Evolutionary conservation across 2,329 filamentous ascomycete genomes (phyloP), one percentile per base, ranked within the genome.

Genomic region (Xylaria arbuscula): DNA sequence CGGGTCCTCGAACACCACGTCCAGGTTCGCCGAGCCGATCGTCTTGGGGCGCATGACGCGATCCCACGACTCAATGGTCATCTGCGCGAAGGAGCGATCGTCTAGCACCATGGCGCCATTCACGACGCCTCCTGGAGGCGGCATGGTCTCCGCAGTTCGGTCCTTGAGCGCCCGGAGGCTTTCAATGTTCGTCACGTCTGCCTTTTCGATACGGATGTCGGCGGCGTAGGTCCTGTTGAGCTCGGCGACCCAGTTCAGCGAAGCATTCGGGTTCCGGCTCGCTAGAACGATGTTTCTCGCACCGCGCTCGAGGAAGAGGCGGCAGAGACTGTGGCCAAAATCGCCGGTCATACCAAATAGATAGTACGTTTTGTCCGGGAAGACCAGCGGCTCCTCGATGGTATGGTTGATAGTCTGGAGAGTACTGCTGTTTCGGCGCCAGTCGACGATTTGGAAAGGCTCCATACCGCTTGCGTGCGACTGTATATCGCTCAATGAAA

Each of bases 101-200:
- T 83, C 80, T 2, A 83, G 78, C 2, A 84, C 79, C 82, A 84
- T 84, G 61, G 82, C 81, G 7, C 81, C 82, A 69, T 84, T 83
- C 67, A 82, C 76, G 6, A 84, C 70, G 17, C 82, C 82, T 2
- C 74, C 82, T 0, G 82, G 76, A 0, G 75, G 75, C 0, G 80
- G 79, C 70, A 78, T 72, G 0, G 65, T 67, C 7, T 56, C 6
- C 0, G 67, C 55, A 0, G 80, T 60, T 1, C 64, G 70, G 0
- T 42, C 5, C 50, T 74, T 78, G 34, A 83, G 75, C 0, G 63
- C 64, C 1, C 38, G 28, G 1, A 84, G 79, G 15, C 72, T 74
- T 0, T 72, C 73, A 0, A 76, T 22, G 19, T 72, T 63, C 0
- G 76, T 78, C 13, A 77, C 73, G 59, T 79, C 77, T 22, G 76